Evolutionary conservation across 345 rosid genomes (phyloP), one percentile per base, ranked within the genome.

Genomic region (Draba incana): DNA sequence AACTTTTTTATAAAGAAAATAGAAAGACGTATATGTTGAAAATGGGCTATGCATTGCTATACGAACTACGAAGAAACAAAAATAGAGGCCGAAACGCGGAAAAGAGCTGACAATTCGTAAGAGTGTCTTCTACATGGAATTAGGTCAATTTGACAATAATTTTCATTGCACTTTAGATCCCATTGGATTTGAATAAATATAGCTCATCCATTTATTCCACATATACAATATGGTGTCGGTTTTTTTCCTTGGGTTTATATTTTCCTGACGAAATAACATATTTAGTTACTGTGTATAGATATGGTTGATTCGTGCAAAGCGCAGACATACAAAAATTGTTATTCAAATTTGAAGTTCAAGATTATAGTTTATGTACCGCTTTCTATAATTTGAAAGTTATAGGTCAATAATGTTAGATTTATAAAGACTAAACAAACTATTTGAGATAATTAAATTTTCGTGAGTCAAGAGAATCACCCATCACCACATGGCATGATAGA

Each of bases 101-200:
- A 62, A 37, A 68, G 52, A 75, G 69, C 68, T 61, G 72, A 66
- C 60, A 46, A 60, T 44, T 65, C 20, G 57, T 54, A 45, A 57
- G 53, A 45, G 69, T 48, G 61, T 62, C 74, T 55, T 30, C 31
- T 70, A 68, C 70, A 62, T 75, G 75, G 75, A 66, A 15, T 69
- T 68, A 55, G 65, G 78, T 75, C 73, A 57, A 41, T 65, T 51
- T 65, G 15, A 49, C 24, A 49, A 65, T 73, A 41, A 66, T 73
- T 66, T 16, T 30, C 50, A 46, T 46, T 25, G 45, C 60, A 43
- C 46, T 56, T 37, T n/a, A 25, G 38, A 43, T 1, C 59, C 53
- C 23, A 41, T 31, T 57, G 51, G 65, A 72, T 72, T 59, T 72
- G 64, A 24, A 51, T n/a, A 35, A 10, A 12, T 33, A 63, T 16